A percentile compares a stretch with the other conserved stretches of the same genome.
Conservation (phyloP, 1,284 basidiomycete species). For the Ceratobasidium theobromae region DNA sequence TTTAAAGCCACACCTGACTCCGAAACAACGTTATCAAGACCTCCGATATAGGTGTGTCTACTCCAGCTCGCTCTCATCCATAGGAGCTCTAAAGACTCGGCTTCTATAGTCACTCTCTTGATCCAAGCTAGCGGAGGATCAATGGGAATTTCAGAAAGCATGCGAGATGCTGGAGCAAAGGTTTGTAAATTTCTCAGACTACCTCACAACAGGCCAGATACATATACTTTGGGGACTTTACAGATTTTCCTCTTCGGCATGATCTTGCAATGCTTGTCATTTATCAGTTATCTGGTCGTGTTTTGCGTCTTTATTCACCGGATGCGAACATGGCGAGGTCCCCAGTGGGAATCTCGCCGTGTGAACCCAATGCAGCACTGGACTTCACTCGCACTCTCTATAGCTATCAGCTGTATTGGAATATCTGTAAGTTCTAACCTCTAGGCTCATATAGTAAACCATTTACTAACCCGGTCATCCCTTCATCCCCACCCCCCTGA, state of each 20-base stretch:
- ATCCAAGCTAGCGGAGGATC: background rate
- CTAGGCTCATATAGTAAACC: background rate
- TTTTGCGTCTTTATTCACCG: conserved; percentile 61
- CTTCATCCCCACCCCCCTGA: background rate
- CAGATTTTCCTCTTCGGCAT: conserved; percentile 67
- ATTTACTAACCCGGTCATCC: background rate
- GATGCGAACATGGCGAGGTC: conserved; percentile 45
- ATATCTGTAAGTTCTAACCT: background rate
- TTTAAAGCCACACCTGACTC: background rate
- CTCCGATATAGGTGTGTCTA: background rate
- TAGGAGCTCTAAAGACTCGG: background rate
- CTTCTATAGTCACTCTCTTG: background rate
- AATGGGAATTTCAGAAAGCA: background rate
- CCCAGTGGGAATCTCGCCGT: conserved; percentile 8
- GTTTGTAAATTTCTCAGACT: conserved; percentile 46
- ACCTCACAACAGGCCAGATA: too few relatives aligned
- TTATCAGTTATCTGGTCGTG: conserved; percentile 60
- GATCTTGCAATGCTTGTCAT: conserved; percentile 63
- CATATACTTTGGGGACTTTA: conserved; percentile 15
- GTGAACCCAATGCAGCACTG: background rate
- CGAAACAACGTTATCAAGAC: background rate
- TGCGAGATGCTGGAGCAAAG: background rate
- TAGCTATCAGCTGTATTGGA: background rate
- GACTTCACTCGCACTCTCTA: background rate
- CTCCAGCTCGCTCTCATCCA: background rate